phyloP scores from a whole-genome alignment of 495 filamentous ascomycete genomes.

The Penicillium steckii region DNA sequence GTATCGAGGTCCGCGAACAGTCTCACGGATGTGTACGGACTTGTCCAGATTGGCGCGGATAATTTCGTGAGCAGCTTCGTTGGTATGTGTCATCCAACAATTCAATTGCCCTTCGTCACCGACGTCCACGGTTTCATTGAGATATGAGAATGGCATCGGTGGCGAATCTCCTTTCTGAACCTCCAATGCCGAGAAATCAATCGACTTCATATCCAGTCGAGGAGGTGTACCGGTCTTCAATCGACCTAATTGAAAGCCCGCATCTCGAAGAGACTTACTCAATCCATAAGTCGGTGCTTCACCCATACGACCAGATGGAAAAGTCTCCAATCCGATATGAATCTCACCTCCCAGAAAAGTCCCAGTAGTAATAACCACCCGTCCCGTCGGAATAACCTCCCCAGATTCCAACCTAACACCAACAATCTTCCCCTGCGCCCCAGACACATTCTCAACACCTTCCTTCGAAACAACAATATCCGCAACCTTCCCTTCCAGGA shows the following conservation, averaged over 20 bases:
- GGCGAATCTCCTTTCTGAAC: slow-evolving; percentile 80
- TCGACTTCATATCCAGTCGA: slow-evolving; percentile 76
- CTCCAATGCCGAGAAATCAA: slow-evolving; percentile 72
- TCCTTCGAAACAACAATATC: slow-evolving; percentile 74
- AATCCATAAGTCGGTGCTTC: slow-evolving; percentile 92
- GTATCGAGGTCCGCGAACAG: slow-evolving; percentile 90
- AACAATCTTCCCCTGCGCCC: slow-evolving; percentile 69
- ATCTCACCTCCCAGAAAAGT: slow-evolving; percentile 97
- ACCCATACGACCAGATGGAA: slow-evolving; percentile 87
- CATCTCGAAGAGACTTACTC: slow-evolving; percentile 84
- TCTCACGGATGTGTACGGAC: slow-evolving; percentile 93
- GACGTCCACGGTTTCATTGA: slow-evolving; percentile 74
- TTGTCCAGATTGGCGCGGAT: slow-evolving; percentile 85
- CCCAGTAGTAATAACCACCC: slow-evolving; percentile 92
- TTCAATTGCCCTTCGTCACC: slow-evolving; percentile 68
- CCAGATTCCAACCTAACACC: slow-evolving; percentile 89
- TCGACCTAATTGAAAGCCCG: slow-evolving; percentile 87
- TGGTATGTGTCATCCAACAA: slow-evolving; percentile 84
- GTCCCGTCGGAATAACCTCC: slow-evolving; percentile 73
- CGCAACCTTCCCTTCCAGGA: slow-evolving; percentile 85
- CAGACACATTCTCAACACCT: slow-evolving; percentile 41
- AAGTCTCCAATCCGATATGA: slow-evolving; percentile 84
- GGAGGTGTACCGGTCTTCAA: slow-evolving; percentile 96
- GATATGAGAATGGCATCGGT: slow-evolving; percentile 86
- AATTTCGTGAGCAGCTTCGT: slow-evolving; percentile 76